Percentiles rank a stretch among this genome's conserved stretches.
These are phyloP conservation scores for Pseudozyma thailandica DNA, from an alignment of 1,284 basidiomycete species.

Conservation along the genomic window DNA sequence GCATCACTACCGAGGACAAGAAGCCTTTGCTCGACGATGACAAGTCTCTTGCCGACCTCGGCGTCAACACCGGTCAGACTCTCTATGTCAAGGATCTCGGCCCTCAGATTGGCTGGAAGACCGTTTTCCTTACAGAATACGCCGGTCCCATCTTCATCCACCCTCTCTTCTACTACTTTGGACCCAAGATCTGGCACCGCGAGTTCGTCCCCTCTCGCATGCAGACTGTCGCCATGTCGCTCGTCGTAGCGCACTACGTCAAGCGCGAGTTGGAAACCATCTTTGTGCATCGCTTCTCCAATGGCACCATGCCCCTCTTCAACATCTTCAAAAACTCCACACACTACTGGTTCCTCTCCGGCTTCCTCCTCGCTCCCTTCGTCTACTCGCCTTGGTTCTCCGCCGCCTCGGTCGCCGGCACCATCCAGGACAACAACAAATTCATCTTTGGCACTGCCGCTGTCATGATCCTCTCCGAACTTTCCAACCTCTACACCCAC, in stretches of 20 bases:
- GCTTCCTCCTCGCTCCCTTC: conserved; percentile 66
- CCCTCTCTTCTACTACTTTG: conserved; percentile 83
- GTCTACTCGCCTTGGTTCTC: conserved; percentile 70
- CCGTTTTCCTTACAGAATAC: conserved; percentile 67
- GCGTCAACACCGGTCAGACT: conserved; percentile 38
- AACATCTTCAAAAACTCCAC: conserved; percentile 85
- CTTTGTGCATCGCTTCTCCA: conserved; percentile 85
- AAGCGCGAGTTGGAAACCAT: conserved; percentile 95
- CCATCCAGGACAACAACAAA: conserved; percentile 75
- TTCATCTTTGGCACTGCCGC: conserved; percentile 78
- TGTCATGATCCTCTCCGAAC: conserved; percentile 81
- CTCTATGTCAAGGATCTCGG: conserved; percentile 66
- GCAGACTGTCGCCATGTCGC: conserved; percentile 83
- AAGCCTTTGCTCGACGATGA: conserved; percentile 58
- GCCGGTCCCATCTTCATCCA: conserved; percentile 89
- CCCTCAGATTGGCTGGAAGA: conserved; percentile 65
- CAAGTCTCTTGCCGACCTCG: conserved; percentile 45
- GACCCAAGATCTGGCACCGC: conserved; percentile 75
- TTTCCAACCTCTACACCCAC: conserved; percentile 88
- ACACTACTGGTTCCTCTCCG: conserved; percentile 77
- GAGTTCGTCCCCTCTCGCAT: conserved; percentile 78
- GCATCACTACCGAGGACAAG: conserved; percentile 61
- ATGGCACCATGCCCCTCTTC: conserved; percentile 88
- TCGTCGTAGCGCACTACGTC: conserved; percentile 86
- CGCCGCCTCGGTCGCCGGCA: conserved; percentile 79